Base-by-base conservation (phyloP, 768 basidiomycete species). In the Termitomyces sp. region DNA sequence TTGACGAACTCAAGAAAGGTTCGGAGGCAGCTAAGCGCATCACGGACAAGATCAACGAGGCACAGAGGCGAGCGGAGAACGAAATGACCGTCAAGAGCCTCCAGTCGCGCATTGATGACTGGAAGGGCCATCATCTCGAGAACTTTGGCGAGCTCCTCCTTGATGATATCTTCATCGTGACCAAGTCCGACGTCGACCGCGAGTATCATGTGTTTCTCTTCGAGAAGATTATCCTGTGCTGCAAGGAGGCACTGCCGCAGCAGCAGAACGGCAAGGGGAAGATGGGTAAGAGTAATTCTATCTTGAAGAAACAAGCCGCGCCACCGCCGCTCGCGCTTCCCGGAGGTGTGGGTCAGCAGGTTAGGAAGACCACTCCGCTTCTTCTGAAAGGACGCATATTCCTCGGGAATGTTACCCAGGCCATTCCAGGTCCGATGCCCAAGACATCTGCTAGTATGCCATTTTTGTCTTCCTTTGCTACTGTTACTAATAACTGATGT, bases 191-290 rank as follows among this genome's bases (percentile, higher is more conserved):
- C 58, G 90, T 94, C 66, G 94, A 98, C 70, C 84, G 97, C 64
- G 97, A 99, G 71, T 98, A 98, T 66, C 94, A 96, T 64, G 95
- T 99, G 57, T 99, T 98, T 80, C 79, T 99, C 36, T 99, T 99
- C 63, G 95, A 98, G 76, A 94, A 94, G 76, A 99, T 99, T 72
- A 94, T 99, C 63, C 82, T 98, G 22, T 99, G 97, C 73, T 98
- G 97, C 79, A 98, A 98, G 71, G 97, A 98, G 70, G 88, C 89
- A 6, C 68, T 79, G 16, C 78, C 79, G 5, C 78, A 79, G 6
- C 77, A 81, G 11, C 76, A 79, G 36, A 84, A 80, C 60, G 79
- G 81, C 24, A 82, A 80, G 41, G 85, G 83, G 71, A 91, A 92
- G 72, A 76, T 76, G 40, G 78, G 80, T 63, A 98, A 98, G 79